Percentiles rank a stretch among this genome's conserved stretches.
phyloP scores from a whole-genome alignment of 2,329 filamentous ascomycete genomes.

The Colletotrichum tabaci region DNA sequence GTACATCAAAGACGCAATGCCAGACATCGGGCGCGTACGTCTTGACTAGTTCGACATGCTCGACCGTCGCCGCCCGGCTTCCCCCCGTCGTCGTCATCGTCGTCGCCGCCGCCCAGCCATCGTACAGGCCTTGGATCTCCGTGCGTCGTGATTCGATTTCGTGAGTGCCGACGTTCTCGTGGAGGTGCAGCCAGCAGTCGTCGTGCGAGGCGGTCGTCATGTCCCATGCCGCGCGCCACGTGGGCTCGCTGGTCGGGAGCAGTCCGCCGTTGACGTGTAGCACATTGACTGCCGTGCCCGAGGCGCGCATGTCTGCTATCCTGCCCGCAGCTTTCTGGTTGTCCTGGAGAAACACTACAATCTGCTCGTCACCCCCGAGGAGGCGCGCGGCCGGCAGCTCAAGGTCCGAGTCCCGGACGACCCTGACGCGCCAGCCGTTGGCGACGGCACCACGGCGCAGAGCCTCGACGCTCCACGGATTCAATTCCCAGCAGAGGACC shows the following conservation, averaged over 20 bases:
- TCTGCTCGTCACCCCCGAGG: constrained; percentile 63
- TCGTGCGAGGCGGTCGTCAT: constrained; percentile 54
- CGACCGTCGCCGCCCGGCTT: constrained; percentile 55
- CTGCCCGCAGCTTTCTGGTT: constrained; percentile 69
- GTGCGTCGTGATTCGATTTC: constrained; percentile 64
- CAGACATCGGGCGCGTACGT: constrained; percentile 78
- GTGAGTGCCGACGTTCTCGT: constrained; percentile 73
- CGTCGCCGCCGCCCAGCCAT: constrained; percentile 49
- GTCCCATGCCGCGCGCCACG: constrained; percentile 67
- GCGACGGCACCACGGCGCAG: constrained; percentile 80
- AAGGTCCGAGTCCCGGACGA: constrained; percentile 63
- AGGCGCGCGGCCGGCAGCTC: constrained; percentile 55
- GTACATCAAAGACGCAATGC: constrained; percentile 79
- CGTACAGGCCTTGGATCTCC: constrained; percentile 66
- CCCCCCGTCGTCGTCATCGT: constrained; percentile 24
- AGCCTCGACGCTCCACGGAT: constrained; percentile 89
- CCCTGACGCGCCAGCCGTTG: constrained; percentile 76
- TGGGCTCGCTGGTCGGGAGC: constrained; percentile 69
- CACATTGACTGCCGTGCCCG: constrained; percentile 56
- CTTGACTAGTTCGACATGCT: constrained; percentile 77
- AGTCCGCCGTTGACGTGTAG: constrained; percentile 77
- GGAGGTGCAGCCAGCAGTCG: constrained; percentile 74
- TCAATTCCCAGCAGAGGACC: constrained; percentile 92
- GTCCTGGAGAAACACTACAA: constrained; percentile 79
- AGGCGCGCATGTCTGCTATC: constrained; percentile 54